A percentile compares a stretch with the other conserved stretches of the same genome.
These are phyloP conservation scores for Lupinus albus DNA, from an alignment of 306 rosid species.

Conservation along the genomic window DNA sequence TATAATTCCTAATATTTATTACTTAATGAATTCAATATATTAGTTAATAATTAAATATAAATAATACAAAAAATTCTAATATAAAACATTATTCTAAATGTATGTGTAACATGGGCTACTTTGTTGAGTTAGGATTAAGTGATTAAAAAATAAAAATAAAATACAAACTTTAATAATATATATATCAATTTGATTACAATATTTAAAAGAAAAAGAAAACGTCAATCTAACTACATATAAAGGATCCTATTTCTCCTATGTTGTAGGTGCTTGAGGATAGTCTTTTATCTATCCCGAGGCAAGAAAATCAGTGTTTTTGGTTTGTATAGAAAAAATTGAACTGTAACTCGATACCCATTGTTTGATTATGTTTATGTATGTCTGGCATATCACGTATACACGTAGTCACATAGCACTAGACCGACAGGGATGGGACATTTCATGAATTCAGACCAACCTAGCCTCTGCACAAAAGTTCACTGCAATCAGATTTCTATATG, in stretches of 20 bases:
- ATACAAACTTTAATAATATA: no score
- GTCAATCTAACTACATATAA: no score
- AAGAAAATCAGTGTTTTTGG: constrained; percentile 39
- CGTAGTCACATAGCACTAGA: constrained; percentile 19
- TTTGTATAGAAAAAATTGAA: constrained; percentile 41
- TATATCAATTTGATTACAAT: no score
- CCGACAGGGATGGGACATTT: constrained; percentile 38
- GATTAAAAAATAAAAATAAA: no score
- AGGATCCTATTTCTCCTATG: no score
- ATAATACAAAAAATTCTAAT: no score
- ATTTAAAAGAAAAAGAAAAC: no score
- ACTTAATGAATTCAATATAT: no score
- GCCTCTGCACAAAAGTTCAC: constrained; percentile 55
- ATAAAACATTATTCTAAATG: constrained; percentile 23
- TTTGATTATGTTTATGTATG: constrained; percentile 47
- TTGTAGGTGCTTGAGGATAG: constrained; percentile 20
- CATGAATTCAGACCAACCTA: constrained; percentile 49
- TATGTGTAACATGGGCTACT: constrained; percentile 29
- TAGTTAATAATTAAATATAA: no score
- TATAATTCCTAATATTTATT: not conserved
- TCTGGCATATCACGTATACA: constrained; percentile 40
- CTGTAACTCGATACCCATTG: constrained; percentile 31
- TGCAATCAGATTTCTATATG: constrained; percentile 55
- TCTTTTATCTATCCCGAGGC: constrained; percentile 37
- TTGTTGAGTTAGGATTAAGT: no score